Percentiles rank a stretch among this genome's conserved stretches.
Evolutionary conservation across 169 alveolate genomes (phyloP).

Genomic region (Plasmodium fragile): DNA sequence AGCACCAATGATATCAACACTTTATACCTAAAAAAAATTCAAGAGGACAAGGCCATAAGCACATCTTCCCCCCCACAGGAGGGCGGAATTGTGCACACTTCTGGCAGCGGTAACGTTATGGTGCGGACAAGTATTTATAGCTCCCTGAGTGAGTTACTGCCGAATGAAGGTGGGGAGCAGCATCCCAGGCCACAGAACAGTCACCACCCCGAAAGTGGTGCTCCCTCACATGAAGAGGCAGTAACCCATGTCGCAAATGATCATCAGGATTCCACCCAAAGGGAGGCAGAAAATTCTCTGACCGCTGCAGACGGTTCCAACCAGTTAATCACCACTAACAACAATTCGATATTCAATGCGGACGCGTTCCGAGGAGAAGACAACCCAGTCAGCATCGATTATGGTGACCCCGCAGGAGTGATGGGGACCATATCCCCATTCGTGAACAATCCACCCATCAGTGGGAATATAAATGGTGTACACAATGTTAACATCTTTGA

Average conservation of each 20-base stretch:
- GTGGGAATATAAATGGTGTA: neutral
- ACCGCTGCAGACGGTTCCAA: neutral
- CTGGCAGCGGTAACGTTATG: neutral
- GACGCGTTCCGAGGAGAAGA: neutral
- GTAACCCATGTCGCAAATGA: neutral
- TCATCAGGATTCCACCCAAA: neutral
- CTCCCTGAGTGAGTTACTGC: neutral
- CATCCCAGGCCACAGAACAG: neutral
- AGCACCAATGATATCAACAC: slow-evolving; percentile 41
- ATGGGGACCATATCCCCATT: neutral
- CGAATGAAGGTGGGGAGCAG: neutral
- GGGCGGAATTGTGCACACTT: neutral
- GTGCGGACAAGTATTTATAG: neutral
- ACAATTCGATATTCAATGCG: neutral
- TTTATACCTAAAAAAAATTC: neutral
- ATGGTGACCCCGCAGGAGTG: slow-evolving; percentile 7
- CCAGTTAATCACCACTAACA: neutral
- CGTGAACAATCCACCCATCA: neutral
- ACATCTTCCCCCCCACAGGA: neutral
- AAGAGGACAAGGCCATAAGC: neutral
- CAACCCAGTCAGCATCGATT: neutral
- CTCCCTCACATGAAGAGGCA: neutral
- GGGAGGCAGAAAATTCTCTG: neutral
- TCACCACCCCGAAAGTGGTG: neutral
- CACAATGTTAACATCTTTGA: slow-evolving; percentile 41